Base-by-base conservation (phyloP, 345 rosid genomes). In the Citrus reticulata region DNA sequence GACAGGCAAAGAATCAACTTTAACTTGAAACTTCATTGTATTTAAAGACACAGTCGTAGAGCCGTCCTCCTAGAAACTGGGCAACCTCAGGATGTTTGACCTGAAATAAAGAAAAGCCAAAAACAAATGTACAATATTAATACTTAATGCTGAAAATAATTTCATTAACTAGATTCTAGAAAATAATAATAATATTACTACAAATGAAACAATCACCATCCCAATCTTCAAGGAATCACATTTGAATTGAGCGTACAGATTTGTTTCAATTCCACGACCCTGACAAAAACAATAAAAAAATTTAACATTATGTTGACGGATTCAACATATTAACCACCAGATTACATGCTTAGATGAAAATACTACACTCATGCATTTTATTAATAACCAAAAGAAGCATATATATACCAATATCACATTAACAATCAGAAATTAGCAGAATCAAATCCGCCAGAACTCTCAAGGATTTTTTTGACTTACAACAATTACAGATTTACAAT, bases 251-350 rank as follows among this genome's bases (percentile, higher is more conserved):
- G 98, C 98, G 71, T 97, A 94, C 60, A 97, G 98, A 81, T 97
- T 97, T 59, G 98, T 97, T 91, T 97, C 98, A 76, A 97, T 94
- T 70, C 98, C 99, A 61, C 98, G 98, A 59, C 99, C 99, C 98
- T 97, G 93, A 72, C 64, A 81, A 81, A 57, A 76, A 77, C 49
- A 84, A 69, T 5, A 57, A 73, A 69, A n/a, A 3, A 6, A 70
- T 72, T 29, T 27, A 8, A 37, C 58, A 59, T 35, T 2, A 39
- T 30, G n/a, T 35, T 17, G 58, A 46, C 40, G 69, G 42, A 61
- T 24, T 35, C 5, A 7, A 67, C 55, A 63, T 68, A 70, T 75
- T 57, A 67, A 72, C n/a, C 75, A 64, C 32, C 54, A 42, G 5
- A 22, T 27, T 77, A 70, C 16, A 67, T 5, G 9, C 32, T 42